Percentiles rank a stretch among this genome's conserved stretches.
phyloP scores from a whole-genome alignment of 495 filamentous ascomycete species.

The Articulospora tetracladia region DNA sequence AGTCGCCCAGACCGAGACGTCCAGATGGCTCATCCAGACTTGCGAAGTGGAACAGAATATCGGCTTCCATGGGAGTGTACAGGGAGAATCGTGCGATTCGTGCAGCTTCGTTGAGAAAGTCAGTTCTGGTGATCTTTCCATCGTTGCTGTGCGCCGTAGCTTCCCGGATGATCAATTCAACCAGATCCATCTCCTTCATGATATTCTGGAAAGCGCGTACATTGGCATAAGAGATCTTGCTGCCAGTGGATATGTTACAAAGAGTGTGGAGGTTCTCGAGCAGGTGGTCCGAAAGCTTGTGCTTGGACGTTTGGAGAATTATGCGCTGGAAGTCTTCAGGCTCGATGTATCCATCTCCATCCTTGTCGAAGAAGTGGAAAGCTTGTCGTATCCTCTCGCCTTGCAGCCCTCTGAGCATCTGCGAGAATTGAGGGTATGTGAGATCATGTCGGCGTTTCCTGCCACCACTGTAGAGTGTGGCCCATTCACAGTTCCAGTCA shows the following conservation, averaged over 20 bases:
- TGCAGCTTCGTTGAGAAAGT: conserved; percentile 93
- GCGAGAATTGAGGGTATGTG: conserved; percentile 95
- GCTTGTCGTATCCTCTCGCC: conserved; percentile 94
- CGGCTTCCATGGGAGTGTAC: conserved; percentile 98
- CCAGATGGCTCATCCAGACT: conserved; percentile 86
- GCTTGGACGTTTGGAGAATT: conserved; percentile 85
- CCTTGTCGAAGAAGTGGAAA: conserved; percentile 87
- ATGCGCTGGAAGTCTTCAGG: conserved; percentile 95
- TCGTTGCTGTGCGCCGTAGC: conserved; percentile 80
- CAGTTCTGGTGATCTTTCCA: conserved; percentile 87
- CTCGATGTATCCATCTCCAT: conserved; percentile 95
- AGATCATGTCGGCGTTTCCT: conserved; percentile 81
- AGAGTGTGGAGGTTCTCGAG: conserved; percentile 90
- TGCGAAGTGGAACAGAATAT: conserved; percentile 98
- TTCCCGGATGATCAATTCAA: conserved; percentile 84
- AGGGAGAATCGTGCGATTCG: conserved; percentile 85
- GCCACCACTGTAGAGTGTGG: conserved; percentile 85
- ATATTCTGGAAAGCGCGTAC: conserved; percentile 97
- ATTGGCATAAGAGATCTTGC: conserved; percentile 95
- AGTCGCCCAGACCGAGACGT: conserved; percentile 75
- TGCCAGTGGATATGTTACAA: conserved; percentile 89
- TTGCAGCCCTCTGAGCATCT: conserved; percentile 95
- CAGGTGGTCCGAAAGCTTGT: conserved; percentile 96
- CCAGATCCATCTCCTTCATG: conserved; percentile 94
- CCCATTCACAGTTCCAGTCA: conserved; percentile 97